These are phyloP conservation scores for Penicillium riverlandense DNA, from an alignment of 495 filamentous ascomycete genomes.

Conservation along the genomic window DNA sequence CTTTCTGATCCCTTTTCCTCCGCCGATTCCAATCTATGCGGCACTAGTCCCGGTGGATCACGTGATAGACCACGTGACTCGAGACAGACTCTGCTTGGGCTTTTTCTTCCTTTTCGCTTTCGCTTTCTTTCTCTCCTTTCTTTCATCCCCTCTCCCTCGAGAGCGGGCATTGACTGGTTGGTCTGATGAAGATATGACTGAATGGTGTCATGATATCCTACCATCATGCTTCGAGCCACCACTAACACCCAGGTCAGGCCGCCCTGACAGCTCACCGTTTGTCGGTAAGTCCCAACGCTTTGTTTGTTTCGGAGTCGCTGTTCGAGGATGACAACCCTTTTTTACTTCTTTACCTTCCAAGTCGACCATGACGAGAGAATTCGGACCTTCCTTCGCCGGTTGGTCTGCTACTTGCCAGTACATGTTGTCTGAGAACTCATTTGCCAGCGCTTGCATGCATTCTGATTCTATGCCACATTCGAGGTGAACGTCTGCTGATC, in stretches of 20 bases:
- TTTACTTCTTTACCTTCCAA: slow-evolving; percentile 92
- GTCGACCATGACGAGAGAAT: slow-evolving; percentile 87
- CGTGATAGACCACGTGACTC: slow-evolving; percentile 12
- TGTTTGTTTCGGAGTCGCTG: slow-evolving; percentile 15
- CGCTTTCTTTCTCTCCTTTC: slow-evolving; percentile 10
- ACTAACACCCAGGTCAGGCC: slow-evolving; percentile 18
- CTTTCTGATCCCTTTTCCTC: slow-evolving; percentile 4
- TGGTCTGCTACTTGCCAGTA: slow-evolving; percentile 98
- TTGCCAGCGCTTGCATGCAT: slow-evolving; percentile 1
- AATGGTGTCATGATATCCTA: slow-evolving; percentile 6
- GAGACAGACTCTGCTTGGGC: slow-evolving; percentile 14
- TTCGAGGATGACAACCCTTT: slow-evolving; percentile 75
- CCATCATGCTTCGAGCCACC: slow-evolving; percentile 5
- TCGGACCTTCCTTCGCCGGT: slow-evolving; percentile 61
- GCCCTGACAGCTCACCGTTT: slow-evolving; percentile 1
- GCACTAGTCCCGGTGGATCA: slow-evolving; percentile 18
- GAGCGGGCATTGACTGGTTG: too few relatives aligned
- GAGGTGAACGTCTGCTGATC: slow-evolving; percentile 12
- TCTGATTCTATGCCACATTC: slow-evolving; percentile 1
- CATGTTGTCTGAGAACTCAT: slow-evolving; percentile 70
- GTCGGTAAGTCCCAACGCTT: slow-evolving; percentile 19
- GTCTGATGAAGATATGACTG: neutral
- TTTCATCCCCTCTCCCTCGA: neutral
- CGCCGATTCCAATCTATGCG: slow-evolving; percentile 4
- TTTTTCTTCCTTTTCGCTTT: slow-evolving; percentile 11